Evolutionary conservation across 208 protist species (phyloP).

Genomic region (Crithidia mellificae): DNA sequence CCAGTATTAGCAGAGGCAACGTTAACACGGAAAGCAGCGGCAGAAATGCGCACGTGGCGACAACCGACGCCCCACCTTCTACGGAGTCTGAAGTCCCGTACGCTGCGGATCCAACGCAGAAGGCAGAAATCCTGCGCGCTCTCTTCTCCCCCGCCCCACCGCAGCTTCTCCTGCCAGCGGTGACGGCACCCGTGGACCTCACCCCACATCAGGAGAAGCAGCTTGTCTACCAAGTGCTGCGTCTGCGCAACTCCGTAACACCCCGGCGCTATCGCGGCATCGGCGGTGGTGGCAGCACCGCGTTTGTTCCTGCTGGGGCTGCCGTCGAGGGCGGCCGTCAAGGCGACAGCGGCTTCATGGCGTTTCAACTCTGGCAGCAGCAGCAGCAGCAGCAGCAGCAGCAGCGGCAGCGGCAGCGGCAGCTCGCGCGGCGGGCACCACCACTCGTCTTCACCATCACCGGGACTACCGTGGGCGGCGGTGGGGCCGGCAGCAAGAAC

Average conservation of each 20-base stretch:
- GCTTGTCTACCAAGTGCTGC: conserved; percentile 20
- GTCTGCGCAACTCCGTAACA: neutral
- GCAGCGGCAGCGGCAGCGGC: too few relatives aligned
- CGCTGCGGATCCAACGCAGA: neutral
- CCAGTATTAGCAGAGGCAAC: too few relatives aligned
- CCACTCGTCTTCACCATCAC: neutral
- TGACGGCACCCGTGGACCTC: neutral
- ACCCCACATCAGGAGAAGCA: conserved; percentile 2
- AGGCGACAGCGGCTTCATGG: neutral
- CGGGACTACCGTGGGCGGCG: neutral
- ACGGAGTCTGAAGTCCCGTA: too few relatives aligned
- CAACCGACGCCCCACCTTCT: neutral
- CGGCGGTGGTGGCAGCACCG: neutral
- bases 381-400: too few relatives aligned
- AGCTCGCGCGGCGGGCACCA: neutral
- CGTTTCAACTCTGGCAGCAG: neutral
- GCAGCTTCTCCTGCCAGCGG: neutral
- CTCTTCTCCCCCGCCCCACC: neutral
- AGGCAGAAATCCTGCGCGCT: neutral
- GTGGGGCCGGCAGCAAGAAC: neutral
- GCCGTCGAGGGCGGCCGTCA: too few relatives aligned
- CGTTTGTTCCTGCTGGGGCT: too few relatives aligned
- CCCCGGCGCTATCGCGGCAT: neutral
- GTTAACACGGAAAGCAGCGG: neutral
- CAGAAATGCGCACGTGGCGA: neutral